phyloP scores from a whole-genome alignment of 1,284 basidiomycete genomes.

The Sutorius eximius region DNA sequence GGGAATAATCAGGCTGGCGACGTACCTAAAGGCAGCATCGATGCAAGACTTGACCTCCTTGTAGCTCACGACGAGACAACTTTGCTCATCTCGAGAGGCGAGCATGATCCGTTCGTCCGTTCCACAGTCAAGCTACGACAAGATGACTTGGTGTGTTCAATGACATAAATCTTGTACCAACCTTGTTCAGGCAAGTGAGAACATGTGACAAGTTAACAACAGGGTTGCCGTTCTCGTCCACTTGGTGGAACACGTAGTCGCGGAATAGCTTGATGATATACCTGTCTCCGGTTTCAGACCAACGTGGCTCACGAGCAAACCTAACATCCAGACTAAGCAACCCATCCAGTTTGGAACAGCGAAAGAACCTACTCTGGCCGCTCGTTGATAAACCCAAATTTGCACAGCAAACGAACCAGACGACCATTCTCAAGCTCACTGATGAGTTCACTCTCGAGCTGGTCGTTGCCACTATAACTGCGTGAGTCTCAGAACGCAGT shows the following conservation, averaged over 20 bases:
- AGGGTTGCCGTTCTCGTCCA: slow-evolving; percentile 88
- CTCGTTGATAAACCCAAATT: slow-evolving; percentile 98
- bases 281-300: slow-evolving; percentile 98
- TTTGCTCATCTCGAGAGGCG: slow-evolving; percentile 91
- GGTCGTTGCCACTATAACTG: slow-evolving; percentile 67
- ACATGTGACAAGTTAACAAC: slow-evolving; percentile 91
- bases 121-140: slow-evolving; percentile 80
- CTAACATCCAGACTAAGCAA: slow-evolving; percentile 41
- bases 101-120: slow-evolving; percentile 95
- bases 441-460: slow-evolving; percentile 81
- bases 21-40: slow-evolving; percentile 68
- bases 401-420: slow-evolving; percentile 88
- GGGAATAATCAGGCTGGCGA: background rate
- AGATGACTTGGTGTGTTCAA: background rate
- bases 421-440: slow-evolving; percentile 96
- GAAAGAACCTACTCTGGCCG: slow-evolving; percentile 79
- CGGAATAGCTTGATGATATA: slow-evolving; percentile 99
- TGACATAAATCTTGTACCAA: slow-evolving; percentile 30
- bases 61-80: slow-evolving; percentile 94
- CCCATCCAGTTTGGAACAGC: background rate
- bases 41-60: slow-evolving; percentile 88
- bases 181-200: slow-evolving; percentile 89
- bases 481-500: slow-evolving; percentile 1
- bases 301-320: slow-evolving; percentile 91
- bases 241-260: slow-evolving; percentile 97